Conservation (phyloP, 2,329 filamentous ascomycete species). For the Meredithiella fracta region DNA sequence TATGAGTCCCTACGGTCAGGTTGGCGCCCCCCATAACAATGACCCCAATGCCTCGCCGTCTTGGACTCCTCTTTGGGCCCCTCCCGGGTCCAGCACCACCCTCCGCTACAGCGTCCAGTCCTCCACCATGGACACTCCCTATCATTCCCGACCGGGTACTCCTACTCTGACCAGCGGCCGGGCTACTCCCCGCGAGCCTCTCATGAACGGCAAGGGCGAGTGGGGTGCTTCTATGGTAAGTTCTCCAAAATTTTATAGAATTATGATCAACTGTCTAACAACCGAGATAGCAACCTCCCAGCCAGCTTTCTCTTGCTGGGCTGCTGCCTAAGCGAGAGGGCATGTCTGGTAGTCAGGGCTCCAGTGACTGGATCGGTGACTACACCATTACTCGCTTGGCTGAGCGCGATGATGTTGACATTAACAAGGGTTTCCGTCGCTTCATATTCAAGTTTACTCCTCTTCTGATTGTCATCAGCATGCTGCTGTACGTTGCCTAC, state of each 20-base stretch:
- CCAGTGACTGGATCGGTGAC: slow-evolving; percentile 8
- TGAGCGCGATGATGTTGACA: slow-evolving; percentile 28
- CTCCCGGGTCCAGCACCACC: slow-evolving; percentile 8
- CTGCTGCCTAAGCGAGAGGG: slow-evolving; percentile 22
- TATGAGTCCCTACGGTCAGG: slow-evolving; percentile 13
- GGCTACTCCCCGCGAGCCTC: slow-evolving; percentile 17
- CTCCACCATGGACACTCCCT: slow-evolving; percentile 15
- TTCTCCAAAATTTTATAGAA: background rate
- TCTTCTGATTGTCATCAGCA: slow-evolving; percentile 26
- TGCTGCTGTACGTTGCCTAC: slow-evolving; percentile 30
- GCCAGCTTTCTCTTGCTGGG: slow-evolving; percentile 26
- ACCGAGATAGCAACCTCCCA: slow-evolving; percentile 23
- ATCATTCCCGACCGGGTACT: slow-evolving; percentile 18
- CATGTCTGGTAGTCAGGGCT: slow-evolving; percentile 15
- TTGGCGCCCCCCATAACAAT: slow-evolving; percentile 4
- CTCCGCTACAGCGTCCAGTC: slow-evolving; percentile 14
- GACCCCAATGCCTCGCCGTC: slow-evolving; percentile 11
- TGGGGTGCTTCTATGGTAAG: slow-evolving; percentile 19
- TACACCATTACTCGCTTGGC: slow-evolving; percentile 24
- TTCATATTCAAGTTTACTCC: slow-evolving; percentile 25
- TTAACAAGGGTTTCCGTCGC: slow-evolving; percentile 29
- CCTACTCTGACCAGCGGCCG: slow-evolving; percentile 20
- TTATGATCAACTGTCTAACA: background rate
- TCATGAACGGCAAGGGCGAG: slow-evolving; percentile 16
- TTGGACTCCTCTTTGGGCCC: slow-evolving; percentile 12